A percentile compares a stretch with the other conserved stretches of the same genome.
phyloP scores from a whole-genome alignment of 192 early-diverging fungal genomes.

The Coemansia sp. region DNA sequence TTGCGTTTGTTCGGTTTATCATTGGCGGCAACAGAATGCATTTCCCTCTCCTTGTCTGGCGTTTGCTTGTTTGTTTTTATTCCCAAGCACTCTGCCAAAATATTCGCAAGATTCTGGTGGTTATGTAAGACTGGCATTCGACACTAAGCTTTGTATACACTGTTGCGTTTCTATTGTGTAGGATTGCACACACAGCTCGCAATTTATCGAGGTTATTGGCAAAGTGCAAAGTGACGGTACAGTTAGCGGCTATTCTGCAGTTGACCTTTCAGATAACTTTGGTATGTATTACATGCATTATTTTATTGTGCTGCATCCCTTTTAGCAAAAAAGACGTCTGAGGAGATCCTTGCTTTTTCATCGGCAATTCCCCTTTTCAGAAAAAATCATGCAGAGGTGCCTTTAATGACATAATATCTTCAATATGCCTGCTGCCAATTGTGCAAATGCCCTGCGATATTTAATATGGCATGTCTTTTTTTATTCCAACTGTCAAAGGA shows the following conservation, averaged over 20 bases:
- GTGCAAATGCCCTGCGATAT: background rate
- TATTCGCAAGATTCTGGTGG: too few relatives aligned
- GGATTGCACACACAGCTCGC: constrained; percentile 45
- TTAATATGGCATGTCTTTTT: too few relatives aligned
- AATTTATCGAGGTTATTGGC: constrained; percentile 44
- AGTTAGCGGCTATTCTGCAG: constrained; percentile 43
- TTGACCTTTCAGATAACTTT: constrained; percentile 48
- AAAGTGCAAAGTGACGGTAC: constrained; percentile 48
- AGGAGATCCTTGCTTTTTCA: constrained; percentile 5
- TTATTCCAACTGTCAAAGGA: too few relatives aligned
- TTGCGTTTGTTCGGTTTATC: background rate
- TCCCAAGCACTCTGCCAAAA: background rate
- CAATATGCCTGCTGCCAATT: background rate
- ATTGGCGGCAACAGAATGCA: background rate
- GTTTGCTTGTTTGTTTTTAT: background rate
- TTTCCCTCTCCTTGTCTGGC: background rate
- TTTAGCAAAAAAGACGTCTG: background rate
- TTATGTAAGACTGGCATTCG: too few relatives aligned
- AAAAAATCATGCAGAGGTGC: background rate
- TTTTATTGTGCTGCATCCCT: background rate
- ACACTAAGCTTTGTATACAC: background rate
- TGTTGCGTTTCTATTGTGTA: constrained; percentile 12
- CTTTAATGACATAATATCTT: background rate
- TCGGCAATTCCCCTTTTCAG: background rate
- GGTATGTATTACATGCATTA: constrained; percentile 28